Percentiles rank a stretch among this genome's conserved stretches.
Conservation (phyloP, 2,329 filamentous ascomycete genomes). For the Monosporascus sp. region DNA sequence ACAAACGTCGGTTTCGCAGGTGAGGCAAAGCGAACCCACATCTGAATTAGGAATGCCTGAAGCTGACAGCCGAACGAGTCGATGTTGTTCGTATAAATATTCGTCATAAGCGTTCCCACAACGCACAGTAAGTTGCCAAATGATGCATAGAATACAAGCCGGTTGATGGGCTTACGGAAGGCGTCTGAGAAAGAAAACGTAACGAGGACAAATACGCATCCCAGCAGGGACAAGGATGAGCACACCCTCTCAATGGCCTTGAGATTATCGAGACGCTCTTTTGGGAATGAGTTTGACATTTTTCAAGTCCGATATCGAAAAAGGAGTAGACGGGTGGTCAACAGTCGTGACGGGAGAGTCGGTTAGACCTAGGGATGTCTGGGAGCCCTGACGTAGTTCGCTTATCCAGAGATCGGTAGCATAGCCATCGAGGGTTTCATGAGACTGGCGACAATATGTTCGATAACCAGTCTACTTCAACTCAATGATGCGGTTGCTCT, state of each 20-base stretch:
- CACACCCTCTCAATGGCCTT: conserved; percentile 60
- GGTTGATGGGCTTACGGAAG: conserved; percentile 84
- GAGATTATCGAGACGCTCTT: conserved; percentile 47
- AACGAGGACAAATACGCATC: conserved; percentile 64
- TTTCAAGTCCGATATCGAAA: background rate
- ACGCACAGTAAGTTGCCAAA: conserved; percentile 77
- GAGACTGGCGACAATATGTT: too few relatives aligned
- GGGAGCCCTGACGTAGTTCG: too few relatives aligned
- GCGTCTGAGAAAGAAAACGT: conserved; percentile 64
- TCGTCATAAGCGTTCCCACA: conserved; percentile 68
- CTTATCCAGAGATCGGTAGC: too few relatives aligned
- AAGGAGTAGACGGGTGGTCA: background rate
- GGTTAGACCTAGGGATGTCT: too few relatives aligned
- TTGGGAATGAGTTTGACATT: too few relatives aligned
- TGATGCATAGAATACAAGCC: conserved; percentile 77
- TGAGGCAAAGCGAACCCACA: conserved; percentile 45
- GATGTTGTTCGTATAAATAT: conserved; percentile 47
- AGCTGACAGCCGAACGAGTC: conserved; percentile 58
- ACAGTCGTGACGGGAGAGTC: too few relatives aligned
- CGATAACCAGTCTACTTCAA: too few relatives aligned
- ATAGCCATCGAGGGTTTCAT: too few relatives aligned
- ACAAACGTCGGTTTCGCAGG: background rate
- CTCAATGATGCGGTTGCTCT: too few relatives aligned
- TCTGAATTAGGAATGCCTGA: conserved; percentile 76
- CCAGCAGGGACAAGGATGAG: conserved; percentile 66